These are phyloP conservation scores for Quercus agrifolia DNA, from an alignment of 306 rosid genomes.

Conservation along the genomic window DNA sequence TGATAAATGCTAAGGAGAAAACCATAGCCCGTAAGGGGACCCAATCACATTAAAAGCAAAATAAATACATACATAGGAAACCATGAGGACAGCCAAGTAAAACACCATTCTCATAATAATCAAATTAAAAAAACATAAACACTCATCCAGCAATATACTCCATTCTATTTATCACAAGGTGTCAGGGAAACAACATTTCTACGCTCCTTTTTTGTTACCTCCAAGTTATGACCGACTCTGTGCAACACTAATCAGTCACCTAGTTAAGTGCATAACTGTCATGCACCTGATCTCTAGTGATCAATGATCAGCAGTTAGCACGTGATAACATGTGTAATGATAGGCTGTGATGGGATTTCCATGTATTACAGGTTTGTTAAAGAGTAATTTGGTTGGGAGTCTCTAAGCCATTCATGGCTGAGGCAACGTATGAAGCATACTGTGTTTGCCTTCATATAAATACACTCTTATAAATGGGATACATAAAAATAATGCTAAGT, in stretches of 20 bases:
- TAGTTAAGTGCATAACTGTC: background rate
- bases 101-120: background rate
- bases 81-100: background rate
- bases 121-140: background rate
- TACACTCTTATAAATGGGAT: no score
- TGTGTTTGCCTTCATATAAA: no score
- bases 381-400: no score
- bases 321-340: no score
- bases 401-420: no score
- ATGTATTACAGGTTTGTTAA: no score
- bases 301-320: no score
- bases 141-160: background rate
- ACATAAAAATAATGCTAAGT: no score
- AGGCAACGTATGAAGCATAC: no score
- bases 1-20: background rate
- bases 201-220: background rate
- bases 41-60: background rate
- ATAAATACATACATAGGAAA: background rate
- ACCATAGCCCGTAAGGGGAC: conserved; percentile 1
- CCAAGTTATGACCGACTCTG: background rate
- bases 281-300: no score
- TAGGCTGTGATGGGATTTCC: no score
- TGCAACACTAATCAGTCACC: background rate
- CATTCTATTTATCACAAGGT: background rate
- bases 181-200: background rate